These are phyloP conservation scores for Alternaria burnsii DNA, from an alignment of 2,329 filamentous ascomycete species.

Conservation along the genomic window DNA sequence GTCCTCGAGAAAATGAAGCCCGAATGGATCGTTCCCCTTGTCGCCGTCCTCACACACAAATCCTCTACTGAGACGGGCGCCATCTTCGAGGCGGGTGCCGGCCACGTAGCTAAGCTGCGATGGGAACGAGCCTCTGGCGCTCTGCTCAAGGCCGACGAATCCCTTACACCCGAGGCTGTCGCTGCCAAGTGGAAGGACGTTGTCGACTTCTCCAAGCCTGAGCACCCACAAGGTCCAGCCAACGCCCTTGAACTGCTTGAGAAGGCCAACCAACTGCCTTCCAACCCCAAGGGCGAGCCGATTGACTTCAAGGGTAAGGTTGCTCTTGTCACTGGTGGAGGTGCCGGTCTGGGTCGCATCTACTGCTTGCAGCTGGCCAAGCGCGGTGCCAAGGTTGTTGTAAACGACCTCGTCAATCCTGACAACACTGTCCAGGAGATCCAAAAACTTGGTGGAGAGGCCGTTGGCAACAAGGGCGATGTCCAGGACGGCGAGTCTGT, in stretches of 20 bases:
- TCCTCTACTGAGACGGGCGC: slow-evolving; percentile 86
- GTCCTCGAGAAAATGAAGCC: slow-evolving; percentile 85
- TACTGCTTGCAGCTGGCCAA: slow-evolving; percentile 90
- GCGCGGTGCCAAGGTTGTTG: slow-evolving; percentile 83
- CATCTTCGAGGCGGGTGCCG: slow-evolving; percentile 94
- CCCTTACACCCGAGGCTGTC: slow-evolving; percentile 86
- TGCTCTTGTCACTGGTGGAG: slow-evolving; percentile 48
- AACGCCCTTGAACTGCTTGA: slow-evolving; percentile 81
- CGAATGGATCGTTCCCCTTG: slow-evolving; percentile 93
- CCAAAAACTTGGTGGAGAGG: slow-evolving; percentile 85
- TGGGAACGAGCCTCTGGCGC: slow-evolving; percentile 94
- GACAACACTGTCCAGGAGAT: slow-evolving; percentile 93
- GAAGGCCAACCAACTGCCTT: slow-evolving; percentile 38
- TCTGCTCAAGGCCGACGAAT: slow-evolving; percentile 86
- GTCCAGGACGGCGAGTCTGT: slow-evolving; percentile 92
- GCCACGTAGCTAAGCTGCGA: slow-evolving; percentile 88
- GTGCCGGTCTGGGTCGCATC: slow-evolving; percentile 77
- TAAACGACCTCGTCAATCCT: slow-evolving; percentile 95
- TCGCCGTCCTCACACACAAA: slow-evolving; percentile 86
- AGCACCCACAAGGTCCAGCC: slow-evolving; percentile 83
- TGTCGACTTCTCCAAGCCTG: slow-evolving; percentile 82
- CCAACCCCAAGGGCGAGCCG: slow-evolving; percentile 44
- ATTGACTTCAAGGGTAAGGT: slow-evolving; percentile 51
- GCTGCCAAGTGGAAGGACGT: slow-evolving; percentile 90
- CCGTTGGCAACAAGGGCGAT: slow-evolving; percentile 90